Evolutionary conservation across 331 rosid genomes (phyloP), one percentile per base, ranked within the genome.

Genomic region (Acacia pycnantha): DNA sequence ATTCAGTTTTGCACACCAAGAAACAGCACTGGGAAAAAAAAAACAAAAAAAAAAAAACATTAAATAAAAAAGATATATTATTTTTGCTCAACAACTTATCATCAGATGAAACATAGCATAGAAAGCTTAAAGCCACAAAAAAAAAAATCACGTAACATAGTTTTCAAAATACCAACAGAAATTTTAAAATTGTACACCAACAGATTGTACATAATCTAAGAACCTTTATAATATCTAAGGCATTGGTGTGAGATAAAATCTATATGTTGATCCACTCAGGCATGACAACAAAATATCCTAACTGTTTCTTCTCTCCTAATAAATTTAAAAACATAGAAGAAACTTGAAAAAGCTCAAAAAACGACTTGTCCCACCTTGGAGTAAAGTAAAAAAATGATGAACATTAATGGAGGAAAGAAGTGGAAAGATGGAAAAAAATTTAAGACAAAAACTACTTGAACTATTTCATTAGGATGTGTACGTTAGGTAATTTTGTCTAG

Each of bases 1-100:
- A 90, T 95, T 95, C 87, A 95, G 82, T 89, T 90, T 93, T 59
- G 97, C 97, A 48, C 99, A 95, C 99, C 99, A 95, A 50, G 98
- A 90, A 81, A 93, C 98, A 33, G 92, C 94, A 85, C 97, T 95
- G 88, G 26, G 69, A 26, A 31, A 31, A 71, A 84, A 83, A 68
- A 54, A 62, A 6, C 41, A 37, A 37, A 37, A 37, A 37, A 37
- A 37, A 37, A 2, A 37, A 37, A 37, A 37, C 41, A 37, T 37
- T n/a, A 51, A 8, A 56, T 21, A 21, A 21, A 21, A 56, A 6
- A 4, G 31, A 54, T 54, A 74, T 29, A 50, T 51, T 53, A 59
- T 16, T 76, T 74, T 56, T 46, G 59, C 78, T 51, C 58, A 77
- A 78, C 62, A 59, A 29, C 33, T 13, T n/a, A 22, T 51, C 54